A percentile compares a stretch with the other conserved stretches of the same genome.
Evolutionary conservation across 768 basidiomycete species (phyloP).

Genomic region (Mrakia frigida): DNA sequence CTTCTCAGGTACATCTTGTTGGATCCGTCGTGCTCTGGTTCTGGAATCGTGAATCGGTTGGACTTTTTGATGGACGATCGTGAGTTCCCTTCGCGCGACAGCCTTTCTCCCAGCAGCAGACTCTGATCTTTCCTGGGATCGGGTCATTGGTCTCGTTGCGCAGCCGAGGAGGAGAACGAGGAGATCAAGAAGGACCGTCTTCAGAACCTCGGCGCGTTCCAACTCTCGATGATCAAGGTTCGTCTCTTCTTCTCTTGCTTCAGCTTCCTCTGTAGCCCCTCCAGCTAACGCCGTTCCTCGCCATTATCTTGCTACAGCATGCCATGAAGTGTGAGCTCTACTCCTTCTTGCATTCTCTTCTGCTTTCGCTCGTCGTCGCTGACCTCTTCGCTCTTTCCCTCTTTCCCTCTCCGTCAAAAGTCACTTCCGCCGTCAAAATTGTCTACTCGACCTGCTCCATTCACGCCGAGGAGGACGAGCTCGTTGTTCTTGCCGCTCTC

Average conservation of each 20-base stretch:
- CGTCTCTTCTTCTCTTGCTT: neutral
- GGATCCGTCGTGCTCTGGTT: conserved; percentile 95
- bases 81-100: conserved; percentile 42
- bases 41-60: conserved; percentile 82
- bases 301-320: conserved; percentile 52
- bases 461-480: conserved; percentile 86
- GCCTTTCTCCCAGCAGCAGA: neutral
- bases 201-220: conserved; percentile 77
- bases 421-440: conserved; percentile 63
- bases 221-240: conserved; percentile 69
- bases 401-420: conserved; percentile 46
- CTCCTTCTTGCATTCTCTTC: neutral
- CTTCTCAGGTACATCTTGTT: conserved; percentile 56
- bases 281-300: too few relatives aligned
- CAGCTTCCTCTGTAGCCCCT: too few relatives aligned
- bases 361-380: conserved; percentile 2
- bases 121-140: too few relatives aligned
- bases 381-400: neutral
- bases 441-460: conserved; percentile 98
- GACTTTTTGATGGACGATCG: conserved; percentile 77
- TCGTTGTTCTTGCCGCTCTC: conserved; percentile 72
- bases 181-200: conserved; percentile 62
- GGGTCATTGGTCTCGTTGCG: neutral
- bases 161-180: conserved; percentile 53
- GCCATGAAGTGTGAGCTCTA: conserved; percentile 91